A percentile compares a stretch with the other conserved stretches of the same genome.
Evolutionary conservation across 495 filamentous ascomycete species (phyloP).

Genomic region (Astrocystis sublimbata): DNA sequence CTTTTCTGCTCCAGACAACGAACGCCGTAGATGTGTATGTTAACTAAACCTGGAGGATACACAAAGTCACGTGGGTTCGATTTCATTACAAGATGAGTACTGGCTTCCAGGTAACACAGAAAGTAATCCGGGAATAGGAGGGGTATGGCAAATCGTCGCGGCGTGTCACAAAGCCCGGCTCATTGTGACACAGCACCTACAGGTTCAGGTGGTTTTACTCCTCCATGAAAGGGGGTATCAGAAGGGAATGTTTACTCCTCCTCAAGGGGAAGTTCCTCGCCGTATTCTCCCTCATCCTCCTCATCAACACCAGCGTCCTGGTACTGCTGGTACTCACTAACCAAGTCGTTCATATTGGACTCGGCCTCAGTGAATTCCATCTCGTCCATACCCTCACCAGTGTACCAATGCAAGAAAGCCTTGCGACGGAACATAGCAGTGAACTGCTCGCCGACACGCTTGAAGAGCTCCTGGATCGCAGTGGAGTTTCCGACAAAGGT

Average conservation of each 20-base stretch:
- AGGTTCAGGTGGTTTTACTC: slow-evolving; percentile 7
- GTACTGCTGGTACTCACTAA: slow-evolving; percentile 99
- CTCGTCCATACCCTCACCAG: slow-evolving; percentile 99
- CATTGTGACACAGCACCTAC: not conserved
- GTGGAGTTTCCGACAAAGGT: slow-evolving; percentile 99
- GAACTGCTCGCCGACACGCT: slow-evolving; percentile 99
- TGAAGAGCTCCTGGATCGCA: slow-evolving; percentile 99
- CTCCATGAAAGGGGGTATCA: slow-evolving; percentile 27
- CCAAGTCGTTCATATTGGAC: slow-evolving; percentile 99
- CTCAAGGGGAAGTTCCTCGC: slow-evolving; percentile 53
- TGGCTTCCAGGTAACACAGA: slow-evolving; percentile 28
- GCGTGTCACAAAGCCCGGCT: slow-evolving; percentile 11
- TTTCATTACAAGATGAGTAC: slow-evolving; percentile 33
- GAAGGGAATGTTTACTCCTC: slow-evolving; percentile 29
- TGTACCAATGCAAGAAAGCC: slow-evolving; percentile 99
- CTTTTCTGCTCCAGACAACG: slow-evolving; percentile 24
- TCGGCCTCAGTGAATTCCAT: slow-evolving; percentile 99
- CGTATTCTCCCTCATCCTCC: slow-evolving; percentile 66
- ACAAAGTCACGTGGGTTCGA: slow-evolving; percentile 24
- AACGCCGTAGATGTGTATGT: slow-evolving; percentile 37
- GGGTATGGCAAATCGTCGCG: slow-evolving; percentile 22
- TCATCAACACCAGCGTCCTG: slow-evolving; percentile 90
- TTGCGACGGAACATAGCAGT: slow-evolving; percentile 99
- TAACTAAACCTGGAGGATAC: slow-evolving; percentile 31
- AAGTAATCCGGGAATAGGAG: slow-evolving; percentile 32